A percentile compares a stretch with the other conserved stretches of the same genome.
These are phyloP conservation scores for Trichoderma orchidacearum DNA, from an alignment of 495 filamentous ascomycete genomes.

Conservation along the genomic window DNA sequence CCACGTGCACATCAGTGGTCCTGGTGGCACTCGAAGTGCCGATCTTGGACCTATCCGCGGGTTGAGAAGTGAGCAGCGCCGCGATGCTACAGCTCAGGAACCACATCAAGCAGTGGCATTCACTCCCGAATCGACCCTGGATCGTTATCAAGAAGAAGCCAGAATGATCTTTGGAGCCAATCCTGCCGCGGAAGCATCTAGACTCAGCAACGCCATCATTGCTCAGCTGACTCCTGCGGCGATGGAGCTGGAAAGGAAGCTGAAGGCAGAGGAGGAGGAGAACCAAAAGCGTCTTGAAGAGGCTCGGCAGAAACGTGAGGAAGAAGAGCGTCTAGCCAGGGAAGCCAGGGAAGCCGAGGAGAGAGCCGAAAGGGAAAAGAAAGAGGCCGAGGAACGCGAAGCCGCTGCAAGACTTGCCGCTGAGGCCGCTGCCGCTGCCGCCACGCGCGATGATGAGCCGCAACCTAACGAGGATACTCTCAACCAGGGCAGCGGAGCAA, in stretches of 20 bases:
- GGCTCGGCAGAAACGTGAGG: conserved; percentile 41
- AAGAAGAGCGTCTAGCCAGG: conserved; percentile 36
- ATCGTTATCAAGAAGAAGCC: conserved; percentile 84
- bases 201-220: conserved; percentile 54
- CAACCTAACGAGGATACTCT: neutral
- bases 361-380: conserved; percentile 36
- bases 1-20: conserved; percentile 27
- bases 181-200: conserved; percentile 56
- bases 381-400: conserved; percentile 44
- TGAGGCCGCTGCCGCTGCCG: conserved; percentile 20
- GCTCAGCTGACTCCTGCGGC: conserved; percentile 70
- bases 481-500: conserved; percentile 29
- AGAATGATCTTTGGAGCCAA: conserved; percentile 64
- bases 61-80: conserved; percentile 21
- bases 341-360: conserved; percentile 51
- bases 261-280: conserved; percentile 44
- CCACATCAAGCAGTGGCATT: conserved; percentile 53
- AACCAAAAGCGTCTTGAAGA: conserved; percentile 52
- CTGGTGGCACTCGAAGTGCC: conserved; percentile 16
- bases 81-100: conserved; percentile 27
- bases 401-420: conserved; percentile 36
- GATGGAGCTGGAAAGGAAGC: conserved; percentile 58
- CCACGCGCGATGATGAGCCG: neutral
- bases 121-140: conserved; percentile 48
- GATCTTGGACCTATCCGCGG: conserved; percentile 16